These are phyloP conservation scores for Lithocarpus polystachyus DNA, from an alignment of 306 rosid species.

Conservation along the genomic window DNA sequence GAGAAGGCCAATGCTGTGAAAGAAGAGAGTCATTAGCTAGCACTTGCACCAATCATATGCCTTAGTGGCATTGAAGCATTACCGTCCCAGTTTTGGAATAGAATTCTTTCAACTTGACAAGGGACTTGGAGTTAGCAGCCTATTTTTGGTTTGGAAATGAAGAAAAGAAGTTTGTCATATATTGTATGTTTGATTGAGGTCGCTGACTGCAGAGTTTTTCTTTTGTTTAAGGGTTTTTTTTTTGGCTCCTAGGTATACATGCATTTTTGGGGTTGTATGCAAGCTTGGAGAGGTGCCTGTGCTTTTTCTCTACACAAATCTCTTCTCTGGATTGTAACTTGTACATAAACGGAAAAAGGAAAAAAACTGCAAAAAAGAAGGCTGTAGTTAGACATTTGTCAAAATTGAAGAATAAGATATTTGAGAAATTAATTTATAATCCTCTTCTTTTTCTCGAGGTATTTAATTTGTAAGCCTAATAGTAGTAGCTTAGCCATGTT, in stretches of 20 bases:
- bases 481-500: no score
- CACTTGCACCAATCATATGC: conserved; percentile 15
- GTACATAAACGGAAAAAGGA: conserved; percentile 39
- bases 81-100: conserved; percentile 56
- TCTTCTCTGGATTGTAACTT: conserved; percentile 35
- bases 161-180: conserved; percentile 46
- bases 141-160: conserved; percentile 44
- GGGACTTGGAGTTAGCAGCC: conserved; percentile 42
- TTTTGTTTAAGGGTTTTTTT: conserved; percentile 32
- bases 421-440: conserved; percentile 14
- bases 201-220: conserved; percentile 44
- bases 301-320: conserved; percentile 27
- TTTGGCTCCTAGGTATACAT: conserved; percentile 26
- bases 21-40: conserved; percentile 34
- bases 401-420: conserved; percentile 52
- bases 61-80: conserved; percentile 25
- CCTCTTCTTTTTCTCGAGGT: no score
- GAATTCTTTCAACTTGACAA: conserved; percentile 37
- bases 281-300: conserved; percentile 47
- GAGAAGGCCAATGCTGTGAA: conserved; percentile 47
- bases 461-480: no score
- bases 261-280: conserved; percentile 46
- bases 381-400: conserved; percentile 53
- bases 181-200: conserved; percentile 43
- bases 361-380: conserved; percentile 23